These are phyloP conservation scores for Pluteus cervinus DNA, from an alignment of 768 basidiomycete genomes.

Conservation along the genomic window DNA sequence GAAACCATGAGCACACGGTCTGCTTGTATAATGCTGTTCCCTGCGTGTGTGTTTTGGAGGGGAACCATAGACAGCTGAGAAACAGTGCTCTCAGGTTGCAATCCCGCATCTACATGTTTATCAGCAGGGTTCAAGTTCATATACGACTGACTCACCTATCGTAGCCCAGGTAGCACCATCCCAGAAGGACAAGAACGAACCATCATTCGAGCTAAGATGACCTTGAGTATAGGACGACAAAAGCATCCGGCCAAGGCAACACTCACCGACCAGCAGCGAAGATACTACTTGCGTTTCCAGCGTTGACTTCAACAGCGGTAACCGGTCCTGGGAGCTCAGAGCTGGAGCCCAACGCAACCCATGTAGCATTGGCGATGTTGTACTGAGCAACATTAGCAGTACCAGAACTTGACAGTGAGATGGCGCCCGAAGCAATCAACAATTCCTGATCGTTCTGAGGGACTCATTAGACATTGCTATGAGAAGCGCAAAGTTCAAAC, in stretches of 20 bases:
- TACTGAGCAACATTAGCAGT: constrained; percentile 71
- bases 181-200: constrained; percentile 80
- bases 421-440: constrained; percentile 77
- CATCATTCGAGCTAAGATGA: constrained; percentile 41
- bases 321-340: constrained; percentile 80
- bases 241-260: not conserved
- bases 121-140: constrained; percentile 5
- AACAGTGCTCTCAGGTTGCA: constrained; percentile 56
- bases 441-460: constrained; percentile 50
- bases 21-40: constrained; percentile 65
- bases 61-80: constrained; percentile 90
- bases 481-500: constrained; percentile 21
- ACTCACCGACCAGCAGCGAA: constrained; percentile 85
- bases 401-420: constrained; percentile 58
- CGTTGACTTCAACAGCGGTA: constrained; percentile 82
- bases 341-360: constrained; percentile 61
- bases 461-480: not conserved
- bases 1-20: constrained; percentile 91
- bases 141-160: constrained; percentile 47
- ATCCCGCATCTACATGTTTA: constrained; percentile 39
- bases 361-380: constrained; percentile 64
- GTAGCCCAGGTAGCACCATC: constrained; percentile 72
- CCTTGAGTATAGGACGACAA: constrained; percentile 7
- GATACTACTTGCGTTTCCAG: constrained; percentile 73
- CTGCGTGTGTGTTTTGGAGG: constrained; percentile 65